These are phyloP conservation scores for Carpinus fangiana DNA, from an alignment of 306 rosid genomes.

Conservation along the genomic window DNA sequence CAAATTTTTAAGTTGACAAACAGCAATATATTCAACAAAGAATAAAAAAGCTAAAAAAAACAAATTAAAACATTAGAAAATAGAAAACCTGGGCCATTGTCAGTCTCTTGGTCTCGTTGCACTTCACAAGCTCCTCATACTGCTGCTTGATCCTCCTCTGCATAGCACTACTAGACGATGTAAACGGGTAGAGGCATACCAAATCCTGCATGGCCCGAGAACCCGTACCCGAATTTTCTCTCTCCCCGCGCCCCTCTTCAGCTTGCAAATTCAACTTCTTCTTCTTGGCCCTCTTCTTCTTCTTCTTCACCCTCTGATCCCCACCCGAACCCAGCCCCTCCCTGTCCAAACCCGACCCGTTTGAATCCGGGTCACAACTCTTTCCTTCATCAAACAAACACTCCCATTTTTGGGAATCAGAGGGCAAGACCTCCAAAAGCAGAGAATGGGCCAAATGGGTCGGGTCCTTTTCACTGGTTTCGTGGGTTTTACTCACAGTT, in stretches of 20 bases:
- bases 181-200: conserved; percentile 63
- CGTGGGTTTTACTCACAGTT: conserved; percentile 3
- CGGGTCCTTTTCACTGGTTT: conserved; percentile 26
- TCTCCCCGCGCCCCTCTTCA: conserved; percentile 26
- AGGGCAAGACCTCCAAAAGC: conserved; percentile 43
- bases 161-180: conserved; percentile 67
- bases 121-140: conserved; percentile 73
- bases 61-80: neutral
- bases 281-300: conserved; percentile 70
- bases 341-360: conserved; percentile 17
- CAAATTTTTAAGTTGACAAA: neutral
- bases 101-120: conserved; percentile 58
- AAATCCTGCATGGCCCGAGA: conserved; percentile 43
- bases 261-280: conserved; percentile 36
- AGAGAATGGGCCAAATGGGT: conserved; percentile 44
- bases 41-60: neutral
- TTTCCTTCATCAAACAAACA: conserved; percentile 33
- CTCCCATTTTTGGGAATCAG: conserved; percentile 58
- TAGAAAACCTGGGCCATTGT: conserved; percentile 63
- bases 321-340: conserved; percentile 28
- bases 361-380: conserved; percentile 23
- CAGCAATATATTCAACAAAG: neutral
- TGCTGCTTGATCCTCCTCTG: conserved; percentile 86
- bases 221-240: conserved; percentile 37
- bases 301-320: conserved; percentile 52